Evolutionary conservation across 2,329 filamentous ascomycete species (phyloP).

Genomic region (Simplicillium aogashimaense): DNA sequence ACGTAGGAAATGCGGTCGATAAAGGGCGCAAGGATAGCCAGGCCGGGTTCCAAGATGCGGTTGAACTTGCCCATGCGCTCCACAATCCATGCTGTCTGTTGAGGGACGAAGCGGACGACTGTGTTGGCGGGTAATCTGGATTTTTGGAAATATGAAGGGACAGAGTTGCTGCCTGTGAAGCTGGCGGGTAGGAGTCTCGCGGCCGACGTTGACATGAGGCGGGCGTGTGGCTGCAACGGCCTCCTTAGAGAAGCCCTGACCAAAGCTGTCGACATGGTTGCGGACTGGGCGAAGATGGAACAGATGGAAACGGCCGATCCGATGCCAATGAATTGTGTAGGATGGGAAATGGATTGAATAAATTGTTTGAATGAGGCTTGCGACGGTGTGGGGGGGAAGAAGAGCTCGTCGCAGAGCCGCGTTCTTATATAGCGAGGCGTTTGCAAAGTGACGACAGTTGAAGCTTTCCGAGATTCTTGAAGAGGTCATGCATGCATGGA

Average conservation of each 20-base stretch:
- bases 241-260: slow-evolving; percentile 18
- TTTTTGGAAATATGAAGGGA: slow-evolving; percentile 73
- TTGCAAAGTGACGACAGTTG: too few relatives aligned
- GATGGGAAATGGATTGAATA: too few relatives aligned
- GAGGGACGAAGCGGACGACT: slow-evolving; percentile 91
- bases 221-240: slow-evolving; percentile 9
- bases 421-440: too few relatives aligned
- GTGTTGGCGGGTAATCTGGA: slow-evolving; percentile 80
- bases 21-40: slow-evolving; percentile 81
- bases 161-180: slow-evolving; percentile 16
- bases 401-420: too few relatives aligned
- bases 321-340: too few relatives aligned
- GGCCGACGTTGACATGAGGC: slow-evolving; percentile 20
- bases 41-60: slow-evolving; percentile 81
- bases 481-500: too few relatives aligned
- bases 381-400: too few relatives aligned
- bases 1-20: slow-evolving; percentile 96
- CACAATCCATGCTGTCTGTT: slow-evolving; percentile 98
- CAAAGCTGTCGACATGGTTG: slow-evolving; percentile 18
- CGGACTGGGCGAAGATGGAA: slow-evolving; percentile 2
- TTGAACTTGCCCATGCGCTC: slow-evolving; percentile 99
- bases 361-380: too few relatives aligned
- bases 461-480: too few relatives aligned
- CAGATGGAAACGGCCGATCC: neutral
- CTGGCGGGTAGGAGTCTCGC: slow-evolving; percentile 21